Percentiles rank a stretch among this genome's conserved stretches.
Evolutionary conservation across 495 filamentous ascomycete genomes (phyloP).

Genomic region (Lophium mytilinum): DNA sequence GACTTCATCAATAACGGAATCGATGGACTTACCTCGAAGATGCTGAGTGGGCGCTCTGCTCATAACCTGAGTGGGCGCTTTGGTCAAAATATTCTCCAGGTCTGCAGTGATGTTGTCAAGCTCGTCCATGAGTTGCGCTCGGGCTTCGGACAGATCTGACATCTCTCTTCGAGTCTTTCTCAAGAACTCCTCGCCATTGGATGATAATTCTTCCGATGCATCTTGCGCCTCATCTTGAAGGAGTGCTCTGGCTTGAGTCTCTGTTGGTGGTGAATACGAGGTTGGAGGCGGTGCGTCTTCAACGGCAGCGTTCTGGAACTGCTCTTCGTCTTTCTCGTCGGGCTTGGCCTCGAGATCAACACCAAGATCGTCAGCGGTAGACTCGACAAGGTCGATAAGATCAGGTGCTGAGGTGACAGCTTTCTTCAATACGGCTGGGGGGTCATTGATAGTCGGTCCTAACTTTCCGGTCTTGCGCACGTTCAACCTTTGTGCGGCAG

Average conservation of each 20-base stretch:
- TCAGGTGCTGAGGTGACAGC: slow-evolving; percentile 14
- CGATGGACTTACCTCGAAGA: slow-evolving; percentile 14
- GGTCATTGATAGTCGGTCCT: slow-evolving; percentile 19
- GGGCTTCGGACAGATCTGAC: slow-evolving; percentile 14
- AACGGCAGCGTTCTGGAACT: slow-evolving; percentile 11
- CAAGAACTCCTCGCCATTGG: slow-evolving; percentile 8
- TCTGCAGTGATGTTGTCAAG: slow-evolving; percentile 16
- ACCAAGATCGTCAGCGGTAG: slow-evolving; percentile 23
- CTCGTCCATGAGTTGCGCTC: slow-evolving; percentile 14
- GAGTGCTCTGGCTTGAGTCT: background rate
- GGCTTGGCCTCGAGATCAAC: slow-evolving; percentile 15
- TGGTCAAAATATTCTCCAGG: slow-evolving; percentile 5
- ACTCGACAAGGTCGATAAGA: slow-evolving; percentile 18
- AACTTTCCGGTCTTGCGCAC: slow-evolving; percentile 14
- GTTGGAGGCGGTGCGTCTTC: background rate
- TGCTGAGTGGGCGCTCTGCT: slow-evolving; percentile 1
- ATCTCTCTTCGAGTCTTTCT: slow-evolving; percentile 15
- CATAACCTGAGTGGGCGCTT: slow-evolving; percentile 1
- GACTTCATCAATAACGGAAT: slow-evolving; percentile 8
- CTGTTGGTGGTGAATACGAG: background rate
- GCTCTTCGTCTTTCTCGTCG: slow-evolving; percentile 10
- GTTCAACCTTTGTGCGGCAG: slow-evolving; percentile 19
- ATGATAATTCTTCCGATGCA: too few species aligned
- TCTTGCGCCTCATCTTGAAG: slow-evolving; percentile 2
- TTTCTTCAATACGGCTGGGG: slow-evolving; percentile 3